Evolutionary conservation across 805 yeast species (phyloP), one percentile per base, ranked within the genome.

Genomic region (Lipomyces yamadae): DNA sequence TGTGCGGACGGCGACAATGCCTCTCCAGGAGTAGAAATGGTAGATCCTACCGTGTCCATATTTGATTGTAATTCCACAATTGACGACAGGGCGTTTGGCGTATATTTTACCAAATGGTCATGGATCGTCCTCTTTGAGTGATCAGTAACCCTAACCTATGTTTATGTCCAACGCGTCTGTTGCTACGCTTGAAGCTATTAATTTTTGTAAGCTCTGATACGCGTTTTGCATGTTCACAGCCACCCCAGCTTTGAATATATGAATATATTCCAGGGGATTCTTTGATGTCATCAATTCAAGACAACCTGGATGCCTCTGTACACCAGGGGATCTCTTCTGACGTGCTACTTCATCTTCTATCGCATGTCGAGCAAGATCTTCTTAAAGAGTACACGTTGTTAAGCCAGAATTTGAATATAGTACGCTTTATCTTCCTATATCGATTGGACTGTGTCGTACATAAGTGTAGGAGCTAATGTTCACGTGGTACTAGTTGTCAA

Each of bases 281-380:
- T n/a, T 5, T 7, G n/a, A 42, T 50, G 62, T 11, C 57, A 33
- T 60, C 60, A 10, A n/a, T 32, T 24, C 45, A 30, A 56, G 55
- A 52, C 32, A 52, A 24, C 34, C 55, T 29, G 35, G 55, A 52
- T n/a, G 32, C n/a, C 8, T 29, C 55, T 11, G 32, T 13, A 6
- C 7, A 4, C 10, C 55, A 15, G 6, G 61, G 30, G 34, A 53
- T 53, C n/a, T 66, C 66, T 8, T 55, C 66, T 1, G 69, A 66
- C 29, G 32, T 58, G 55, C 29, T 62, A 50, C 56, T 52, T 29
- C 69, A 62, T 24, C 59, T 67, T 15, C 48, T 67, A 24, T 64
- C 70, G 3, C 66, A 69, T 6, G 58, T 58, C 18, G 70, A 68
- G 58, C 70, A 54, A 34, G 65, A 61, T 5, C 64, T 68, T 4